Conservation (phyloP, 2,329 filamentous ascomycete genomes). For the Talaromyces rugulosus region DNA sequence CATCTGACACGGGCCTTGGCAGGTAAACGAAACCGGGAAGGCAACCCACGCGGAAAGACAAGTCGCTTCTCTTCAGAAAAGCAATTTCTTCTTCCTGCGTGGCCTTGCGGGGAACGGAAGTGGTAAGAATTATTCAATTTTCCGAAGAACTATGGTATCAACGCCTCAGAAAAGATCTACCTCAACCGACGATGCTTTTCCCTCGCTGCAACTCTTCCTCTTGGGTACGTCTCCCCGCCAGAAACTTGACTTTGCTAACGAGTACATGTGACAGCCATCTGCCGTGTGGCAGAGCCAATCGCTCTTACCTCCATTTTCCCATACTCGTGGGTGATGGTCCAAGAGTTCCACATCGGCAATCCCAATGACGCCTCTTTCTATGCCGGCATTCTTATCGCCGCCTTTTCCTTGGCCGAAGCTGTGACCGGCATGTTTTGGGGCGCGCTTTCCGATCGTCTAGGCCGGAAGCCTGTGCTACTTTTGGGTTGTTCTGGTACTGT, state of each 20-base stretch:
- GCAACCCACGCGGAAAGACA: constrained; percentile 9
- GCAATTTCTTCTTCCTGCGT: constrained; percentile 6
- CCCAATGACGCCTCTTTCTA: constrained; percentile 75
- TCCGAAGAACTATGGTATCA: constrained; percentile 55
- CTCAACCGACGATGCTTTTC: constrained; percentile 70
- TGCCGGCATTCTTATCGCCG: constrained; percentile 80
- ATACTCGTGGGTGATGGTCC: constrained; percentile 68
- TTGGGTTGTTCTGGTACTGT: constrained; percentile 78
- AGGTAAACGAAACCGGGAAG: constrained; percentile 4
- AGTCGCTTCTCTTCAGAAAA: constrained; percentile 1
- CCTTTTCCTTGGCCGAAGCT: constrained; percentile 78
- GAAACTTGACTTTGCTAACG: background rate
- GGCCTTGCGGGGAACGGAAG: constrained; percentile 21
- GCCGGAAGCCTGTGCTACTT: constrained; percentile 79
- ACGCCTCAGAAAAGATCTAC: constrained; percentile 53
- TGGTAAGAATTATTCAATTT: constrained; percentile 51
- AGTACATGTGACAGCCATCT: constrained; percentile 62
- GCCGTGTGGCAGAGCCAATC: constrained; percentile 87
- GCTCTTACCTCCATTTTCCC: constrained; percentile 91
- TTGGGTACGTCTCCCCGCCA: constrained; percentile 58
- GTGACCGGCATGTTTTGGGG: constrained; percentile 88
- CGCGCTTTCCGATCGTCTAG: constrained; percentile 71
- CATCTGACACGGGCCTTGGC: background rate
- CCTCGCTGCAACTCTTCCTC: constrained; percentile 74
- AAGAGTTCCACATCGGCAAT: constrained; percentile 14